These are phyloP conservation scores for Kwoniella mangroviensis DNA, from an alignment of 768 basidiomycete genomes.

Conservation along the genomic window DNA sequence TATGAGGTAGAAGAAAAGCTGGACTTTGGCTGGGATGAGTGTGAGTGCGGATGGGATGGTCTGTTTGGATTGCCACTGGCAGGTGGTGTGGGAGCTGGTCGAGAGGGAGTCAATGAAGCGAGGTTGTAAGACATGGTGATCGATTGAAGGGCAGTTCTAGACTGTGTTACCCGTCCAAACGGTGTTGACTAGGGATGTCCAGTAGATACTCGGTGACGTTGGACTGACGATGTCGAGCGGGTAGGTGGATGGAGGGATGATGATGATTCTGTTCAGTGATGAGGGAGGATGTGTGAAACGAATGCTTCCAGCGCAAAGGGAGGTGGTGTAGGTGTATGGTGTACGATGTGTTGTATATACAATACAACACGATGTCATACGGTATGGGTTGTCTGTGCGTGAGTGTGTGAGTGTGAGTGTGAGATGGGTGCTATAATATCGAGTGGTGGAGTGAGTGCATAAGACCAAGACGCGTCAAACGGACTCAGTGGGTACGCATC, in stretches of 20 bases:
- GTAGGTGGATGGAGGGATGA: no score
- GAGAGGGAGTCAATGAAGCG: conserved; percentile 44
- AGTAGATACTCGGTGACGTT: no score
- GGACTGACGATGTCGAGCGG: no score
- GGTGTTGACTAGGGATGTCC: no score
- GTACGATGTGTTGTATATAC: not conserved
- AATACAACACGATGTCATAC: no score
- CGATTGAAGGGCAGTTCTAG: not conserved
- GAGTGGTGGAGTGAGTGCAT: no score
- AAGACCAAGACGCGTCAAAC: no score
- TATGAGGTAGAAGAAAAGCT: conserved; percentile 44
- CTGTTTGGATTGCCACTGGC: not conserved
- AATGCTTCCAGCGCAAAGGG: not conserved
- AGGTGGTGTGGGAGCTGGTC: conserved; percentile 47
- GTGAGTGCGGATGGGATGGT: not conserved
- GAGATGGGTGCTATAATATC: no score
- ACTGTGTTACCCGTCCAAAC: not conserved
- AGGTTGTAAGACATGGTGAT: conserved; percentile 34
- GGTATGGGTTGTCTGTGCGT: not conserved
- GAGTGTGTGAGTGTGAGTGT: not conserved
- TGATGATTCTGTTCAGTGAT: not conserved
- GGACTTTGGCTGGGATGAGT: conserved; percentile 14
- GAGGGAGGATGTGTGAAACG: not conserved
- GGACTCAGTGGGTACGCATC: no score
- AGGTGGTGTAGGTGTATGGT: not conserved